phyloP scores from a whole-genome alignment of 2,329 filamentous ascomycete genomes.

The Penicillium sp. region DNA sequence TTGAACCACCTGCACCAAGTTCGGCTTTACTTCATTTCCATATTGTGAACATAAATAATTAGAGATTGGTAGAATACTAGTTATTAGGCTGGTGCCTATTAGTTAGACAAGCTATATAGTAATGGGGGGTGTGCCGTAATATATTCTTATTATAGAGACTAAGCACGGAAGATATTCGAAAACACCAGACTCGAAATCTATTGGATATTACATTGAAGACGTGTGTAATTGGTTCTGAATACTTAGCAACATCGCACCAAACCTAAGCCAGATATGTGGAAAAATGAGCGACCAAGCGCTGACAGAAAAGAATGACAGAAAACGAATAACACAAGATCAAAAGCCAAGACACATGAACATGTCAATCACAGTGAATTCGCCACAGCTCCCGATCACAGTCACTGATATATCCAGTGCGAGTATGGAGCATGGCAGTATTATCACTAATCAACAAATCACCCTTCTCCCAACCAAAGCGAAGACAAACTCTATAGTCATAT shows the following conservation, averaged over 20 bases:
- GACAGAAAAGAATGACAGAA: not conserved
- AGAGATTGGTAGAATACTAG: no score
- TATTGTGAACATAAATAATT: no score
- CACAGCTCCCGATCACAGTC: constrained; percentile 29
- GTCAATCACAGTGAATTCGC: constrained; percentile 30
- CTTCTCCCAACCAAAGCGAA: constrained; percentile 56
- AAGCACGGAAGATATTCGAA: not conserved
- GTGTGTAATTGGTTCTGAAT: not conserved
- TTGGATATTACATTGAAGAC: not conserved
- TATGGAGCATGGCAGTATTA: constrained; percentile 41
- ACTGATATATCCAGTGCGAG: constrained; percentile 27
- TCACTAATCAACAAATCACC: constrained; percentile 57
- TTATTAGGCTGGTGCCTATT: no score
- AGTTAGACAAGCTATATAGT: no score
- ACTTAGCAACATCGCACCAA: not conserved
- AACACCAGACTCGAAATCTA: not conserved
- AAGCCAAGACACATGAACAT: not conserved
- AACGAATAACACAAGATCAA: not conserved
- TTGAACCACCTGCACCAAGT: no score
- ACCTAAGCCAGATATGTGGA: not conserved
- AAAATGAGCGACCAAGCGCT: not conserved
- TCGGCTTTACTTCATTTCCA: no score
- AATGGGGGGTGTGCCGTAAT: no score
- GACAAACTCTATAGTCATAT: constrained; percentile 53
- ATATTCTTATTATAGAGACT: no score